Conservation (phyloP, 2,329 filamentous ascomycete species). For the Cytospora mali region DNA sequence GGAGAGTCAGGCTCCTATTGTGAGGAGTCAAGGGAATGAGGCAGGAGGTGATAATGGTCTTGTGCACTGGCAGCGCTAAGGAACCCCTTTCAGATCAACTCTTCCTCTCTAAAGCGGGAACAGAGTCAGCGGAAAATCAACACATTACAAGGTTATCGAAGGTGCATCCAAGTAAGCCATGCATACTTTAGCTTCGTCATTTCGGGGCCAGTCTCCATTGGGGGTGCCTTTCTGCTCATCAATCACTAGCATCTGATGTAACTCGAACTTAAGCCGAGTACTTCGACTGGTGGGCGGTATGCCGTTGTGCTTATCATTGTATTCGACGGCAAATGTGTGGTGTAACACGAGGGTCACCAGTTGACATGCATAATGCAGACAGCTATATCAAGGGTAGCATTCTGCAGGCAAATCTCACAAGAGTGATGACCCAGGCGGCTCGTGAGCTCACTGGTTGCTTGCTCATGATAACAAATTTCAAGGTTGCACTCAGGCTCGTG, state of each 20-base stretch:
- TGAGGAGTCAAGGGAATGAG: neutral
- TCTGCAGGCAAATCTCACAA: neutral
- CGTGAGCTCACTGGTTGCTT: no score
- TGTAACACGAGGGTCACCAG: neutral
- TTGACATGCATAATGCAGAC: neutral
- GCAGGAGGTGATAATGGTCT: neutral
- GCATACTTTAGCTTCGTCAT: no score
- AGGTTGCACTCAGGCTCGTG: neutral
- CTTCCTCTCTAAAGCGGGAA: no score
- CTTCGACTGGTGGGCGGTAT: neutral
- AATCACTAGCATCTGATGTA: no score
- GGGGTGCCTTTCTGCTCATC: no score
- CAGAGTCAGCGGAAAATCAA: no score
- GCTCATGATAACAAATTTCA: neutral
- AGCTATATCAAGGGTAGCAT: neutral
- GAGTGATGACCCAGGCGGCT: neutral
- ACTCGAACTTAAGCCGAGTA: neutral
- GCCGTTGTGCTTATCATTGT: neutral
- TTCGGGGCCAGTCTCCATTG: no score
- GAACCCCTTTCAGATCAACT: neutral
- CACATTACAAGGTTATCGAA: no score
- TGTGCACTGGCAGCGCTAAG: neutral
- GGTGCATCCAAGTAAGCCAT: no score
- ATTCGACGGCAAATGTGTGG: neutral
- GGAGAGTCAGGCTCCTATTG: neutral